Evolutionary conservation across 441 rosid genomes (phyloP), one percentile per base, ranked within the genome.

Genomic region (Pelargonium fulgidum): DNA sequence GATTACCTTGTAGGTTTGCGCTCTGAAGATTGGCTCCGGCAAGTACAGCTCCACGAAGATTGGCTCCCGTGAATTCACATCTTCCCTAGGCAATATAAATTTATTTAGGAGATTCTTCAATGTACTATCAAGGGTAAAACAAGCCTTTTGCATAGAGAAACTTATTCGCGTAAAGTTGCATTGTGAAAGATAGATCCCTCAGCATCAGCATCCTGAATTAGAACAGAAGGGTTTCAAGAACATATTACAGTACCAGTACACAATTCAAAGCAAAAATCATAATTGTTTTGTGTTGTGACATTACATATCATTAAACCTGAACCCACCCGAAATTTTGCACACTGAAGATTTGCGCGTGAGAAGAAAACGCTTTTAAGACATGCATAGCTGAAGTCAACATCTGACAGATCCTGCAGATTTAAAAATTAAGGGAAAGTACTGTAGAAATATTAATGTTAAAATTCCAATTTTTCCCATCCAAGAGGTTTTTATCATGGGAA

Each of bases 91-190:
- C 81, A 81, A 71, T 58, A 80, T 9, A 68, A 71, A 73, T 59
- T 50, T 69, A 71, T 76, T 75, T 73, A 75, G 69, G 73, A 72
- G 7, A 59, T 59, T 59, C 33, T 59, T 59, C 36, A 59, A 59
- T 59, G 36, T 36, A 59, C 11, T 59, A 20, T 11, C n/a, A 20
- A 59, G 64, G 36, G 39, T 20, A 48, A 20, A 48, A 13, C 73
- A 39, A 50, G 66, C n/a, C n/a, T 64, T 73, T 50, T 47, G 41
- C 16, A 64, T n/a, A 47, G 69, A n/a, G 48, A 22, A 64, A 72
- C 97, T 85, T 91, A 93, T 96, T 93, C 97, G 3, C 95, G 89
- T 87, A 93, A 78, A 58, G 83, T 87, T 71, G 98, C 97, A 88
- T 89, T 91, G 79, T 88, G 93, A 80, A 93, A 93, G 69, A 82